Conservation (phyloP, 495 filamentous ascomycete genomes). For the Umbilicaria muhlenbergii region DNA sequence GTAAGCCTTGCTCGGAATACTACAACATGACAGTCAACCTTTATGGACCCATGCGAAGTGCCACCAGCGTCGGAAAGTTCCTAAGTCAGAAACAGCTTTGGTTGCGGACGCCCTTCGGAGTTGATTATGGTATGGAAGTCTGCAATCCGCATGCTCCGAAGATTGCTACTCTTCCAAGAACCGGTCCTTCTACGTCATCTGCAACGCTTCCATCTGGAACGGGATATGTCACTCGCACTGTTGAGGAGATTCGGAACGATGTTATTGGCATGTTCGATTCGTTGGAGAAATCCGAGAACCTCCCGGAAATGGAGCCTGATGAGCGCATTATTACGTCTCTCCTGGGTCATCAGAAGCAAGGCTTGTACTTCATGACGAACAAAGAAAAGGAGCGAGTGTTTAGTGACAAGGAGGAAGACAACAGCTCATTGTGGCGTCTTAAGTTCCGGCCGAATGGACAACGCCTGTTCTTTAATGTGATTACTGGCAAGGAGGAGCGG, state of each 20-base stretch:
- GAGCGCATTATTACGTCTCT: slow-evolving; percentile 48
- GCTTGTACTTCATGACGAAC: slow-evolving; percentile 72
- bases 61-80: slow-evolving; percentile 43
- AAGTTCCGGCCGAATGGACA: slow-evolving; percentile 33
- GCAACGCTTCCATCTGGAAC: slow-evolving; percentile 10
- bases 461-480: slow-evolving; percentile 58
- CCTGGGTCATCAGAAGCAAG: slow-evolving; percentile 82
- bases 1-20: slow-evolving; percentile 31
- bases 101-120: slow-evolving; percentile 43
- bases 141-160: slow-evolving; percentile 50
- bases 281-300: slow-evolving; percentile 52
- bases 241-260: slow-evolving; percentile 72
- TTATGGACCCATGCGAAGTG: slow-evolving; percentile 60
- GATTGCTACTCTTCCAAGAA: slow-evolving; percentile 14
- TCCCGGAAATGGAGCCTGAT: slow-evolving; percentile 60
- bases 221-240: slow-evolving; percentile 43
- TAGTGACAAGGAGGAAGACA: slow-evolving; percentile 35
- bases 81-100: slow-evolving; percentile 48
- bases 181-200: slow-evolving; percentile 3
- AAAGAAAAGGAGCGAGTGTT: slow-evolving; percentile 52
- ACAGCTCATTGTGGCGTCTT: slow-evolving; percentile 62
- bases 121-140: slow-evolving; percentile 47
- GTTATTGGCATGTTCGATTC: slow-evolving; percentile 80
- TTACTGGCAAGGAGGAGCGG: slow-evolving; percentile 52
- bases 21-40: slow-evolving; percentile 54